phyloP scores from a whole-genome alignment of 441 rosid species.

The Gossypium gossypioides region DNA sequence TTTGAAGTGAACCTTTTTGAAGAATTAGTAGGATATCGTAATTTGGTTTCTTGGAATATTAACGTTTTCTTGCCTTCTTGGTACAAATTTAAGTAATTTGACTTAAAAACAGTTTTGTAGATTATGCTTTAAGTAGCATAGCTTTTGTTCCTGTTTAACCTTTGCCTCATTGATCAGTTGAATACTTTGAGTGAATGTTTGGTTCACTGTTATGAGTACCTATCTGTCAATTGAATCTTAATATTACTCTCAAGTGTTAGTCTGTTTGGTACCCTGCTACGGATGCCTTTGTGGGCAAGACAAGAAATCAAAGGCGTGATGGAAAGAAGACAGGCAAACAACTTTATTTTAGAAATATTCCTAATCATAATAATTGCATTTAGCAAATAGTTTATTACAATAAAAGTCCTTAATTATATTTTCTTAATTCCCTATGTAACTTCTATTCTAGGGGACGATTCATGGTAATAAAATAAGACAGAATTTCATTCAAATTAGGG shows the following conservation, averaged over 20 bases:
- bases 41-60: constrained; percentile 1
- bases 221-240: background rate
- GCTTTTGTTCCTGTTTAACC: background rate
- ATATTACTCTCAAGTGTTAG: background rate
- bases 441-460: background rate
- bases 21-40: background rate
- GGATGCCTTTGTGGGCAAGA: background rate
- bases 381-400: background rate
- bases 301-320: background rate
- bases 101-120: background rate
- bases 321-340: background rate
- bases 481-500: too few species aligned
- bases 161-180: background rate
- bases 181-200: background rate
- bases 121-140: background rate
- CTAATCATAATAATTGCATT: background rate
- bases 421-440: background rate
- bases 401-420: background rate
- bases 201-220: background rate
- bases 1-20: background rate
- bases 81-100: background rate
- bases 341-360: background rate
- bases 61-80: background rate
- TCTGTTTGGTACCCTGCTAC: background rate
- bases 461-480: background rate